phyloP scores from a whole-genome alignment of 805 yeast species.

The Tetrapisispora arboricola region DNA sequence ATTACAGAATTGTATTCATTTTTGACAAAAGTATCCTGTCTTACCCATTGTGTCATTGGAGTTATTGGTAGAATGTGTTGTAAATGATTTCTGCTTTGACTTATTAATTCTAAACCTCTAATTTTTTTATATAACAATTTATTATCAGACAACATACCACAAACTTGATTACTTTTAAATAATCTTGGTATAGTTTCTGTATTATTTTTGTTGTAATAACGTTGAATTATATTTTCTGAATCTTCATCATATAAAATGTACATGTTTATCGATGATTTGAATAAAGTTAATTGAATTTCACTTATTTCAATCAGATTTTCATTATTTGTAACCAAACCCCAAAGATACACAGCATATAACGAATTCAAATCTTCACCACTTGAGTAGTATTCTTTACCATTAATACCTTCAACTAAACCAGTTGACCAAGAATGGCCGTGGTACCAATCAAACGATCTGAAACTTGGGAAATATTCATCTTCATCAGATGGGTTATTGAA shows the following conservation, averaged over 20 bases:
- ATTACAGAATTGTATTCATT: slow-evolving; percentile 12
- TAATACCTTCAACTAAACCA: slow-evolving; percentile 47
- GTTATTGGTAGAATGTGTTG: slow-evolving; percentile 2
- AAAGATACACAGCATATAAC: slow-evolving; percentile 56
- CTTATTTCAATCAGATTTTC: neutral
- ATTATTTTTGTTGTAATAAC: slow-evolving; percentile 1
- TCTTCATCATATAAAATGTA: neutral
- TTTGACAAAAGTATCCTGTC: slow-evolving; percentile 42
- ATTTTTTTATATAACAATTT: neutral
- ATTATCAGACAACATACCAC: slow-evolving; percentile 2
- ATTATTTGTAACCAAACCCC: slow-evolving; percentile 35
- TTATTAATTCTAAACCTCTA: neutral
- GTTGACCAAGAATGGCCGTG: slow-evolving; percentile 70
- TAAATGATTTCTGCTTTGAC: slow-evolving; percentile 1
- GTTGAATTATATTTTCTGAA: neutral
- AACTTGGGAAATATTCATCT: slow-evolving; percentile 52
- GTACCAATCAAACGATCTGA: slow-evolving; percentile 60
- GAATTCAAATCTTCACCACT: slow-evolving; percentile 64
- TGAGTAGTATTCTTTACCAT: slow-evolving; percentile 45
- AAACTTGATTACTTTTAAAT: neutral
- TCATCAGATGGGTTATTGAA: slow-evolving; percentile 49
- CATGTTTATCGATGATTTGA: neutral
- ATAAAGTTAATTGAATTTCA: neutral
- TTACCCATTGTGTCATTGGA: slow-evolving; percentile 34
- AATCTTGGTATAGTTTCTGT: neutral